Conservation (phyloP, 2,329 filamentous ascomycete genomes). For the Claviceps cyperi region DNA sequence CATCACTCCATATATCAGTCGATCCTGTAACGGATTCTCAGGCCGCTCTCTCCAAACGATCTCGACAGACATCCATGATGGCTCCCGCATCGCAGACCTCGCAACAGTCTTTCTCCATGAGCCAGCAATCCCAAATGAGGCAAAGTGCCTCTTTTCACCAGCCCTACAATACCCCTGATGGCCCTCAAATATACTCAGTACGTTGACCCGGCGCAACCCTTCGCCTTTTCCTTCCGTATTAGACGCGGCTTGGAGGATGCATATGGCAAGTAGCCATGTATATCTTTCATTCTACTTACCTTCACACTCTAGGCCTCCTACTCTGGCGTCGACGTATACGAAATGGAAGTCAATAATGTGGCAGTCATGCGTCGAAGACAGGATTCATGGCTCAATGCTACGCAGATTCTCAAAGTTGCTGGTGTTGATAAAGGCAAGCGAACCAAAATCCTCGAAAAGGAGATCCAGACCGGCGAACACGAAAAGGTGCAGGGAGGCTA, state of each 20-base stretch:
- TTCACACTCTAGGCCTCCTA: conserved; percentile 53
- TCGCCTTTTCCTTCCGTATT: not conserved
- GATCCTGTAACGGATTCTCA: not conserved
- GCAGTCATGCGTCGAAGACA: conserved; percentile 91
- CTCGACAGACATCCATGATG: conserved; percentile 10
- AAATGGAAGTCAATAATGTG: conserved; percentile 90
- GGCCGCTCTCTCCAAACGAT: not conserved
- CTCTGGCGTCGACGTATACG: conserved; percentile 90
- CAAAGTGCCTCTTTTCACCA: conserved; percentile 23
- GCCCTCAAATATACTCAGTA: conserved; percentile 49
- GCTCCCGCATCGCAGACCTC: conserved; percentile 35
- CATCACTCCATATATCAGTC: too few relatives aligned
- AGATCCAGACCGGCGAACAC: conserved; percentile 89
- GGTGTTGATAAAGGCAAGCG: conserved; percentile 95
- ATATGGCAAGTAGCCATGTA: not conserved
- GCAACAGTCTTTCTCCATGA: conserved; percentile 43
- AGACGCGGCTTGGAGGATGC: too few relatives aligned
- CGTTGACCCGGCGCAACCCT: conserved; percentile 9
- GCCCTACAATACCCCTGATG: conserved; percentile 23
- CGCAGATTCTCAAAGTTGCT: conserved; percentile 94
- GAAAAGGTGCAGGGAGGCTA: conserved; percentile 98
- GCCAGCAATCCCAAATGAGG: conserved; percentile 34
- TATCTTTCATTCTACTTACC: not conserved
- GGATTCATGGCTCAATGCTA: conserved; percentile 95
- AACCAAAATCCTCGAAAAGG: conserved; percentile 95